phyloP scores from a whole-genome alignment of 2,329 filamentous ascomycete species.

The Paraphoma chrysanthemicola region DNA sequence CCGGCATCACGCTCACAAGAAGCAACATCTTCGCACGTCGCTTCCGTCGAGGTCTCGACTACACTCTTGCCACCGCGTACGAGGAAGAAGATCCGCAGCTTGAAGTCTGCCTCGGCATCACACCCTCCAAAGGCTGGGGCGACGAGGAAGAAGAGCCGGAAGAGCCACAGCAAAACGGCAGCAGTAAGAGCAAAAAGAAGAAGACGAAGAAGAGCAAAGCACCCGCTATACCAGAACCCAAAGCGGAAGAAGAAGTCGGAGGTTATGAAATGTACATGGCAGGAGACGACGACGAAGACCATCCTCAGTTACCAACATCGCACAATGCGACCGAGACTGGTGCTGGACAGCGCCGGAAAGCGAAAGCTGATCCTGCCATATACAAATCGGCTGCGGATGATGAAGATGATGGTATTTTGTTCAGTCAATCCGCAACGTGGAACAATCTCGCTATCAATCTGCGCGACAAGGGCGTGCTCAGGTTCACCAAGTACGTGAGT shows the following conservation, averaged over 20 bases:
- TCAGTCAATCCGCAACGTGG: slow-evolving; percentile 76
- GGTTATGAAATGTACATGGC: slow-evolving; percentile 95
- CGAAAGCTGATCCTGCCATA: slow-evolving; percentile 75
- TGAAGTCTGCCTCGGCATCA: slow-evolving; percentile 87
- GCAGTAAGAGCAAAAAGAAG: slow-evolving; percentile 13
- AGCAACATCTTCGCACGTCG: slow-evolving; percentile 82
- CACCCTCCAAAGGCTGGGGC: slow-evolving; percentile 85
- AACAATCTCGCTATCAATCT: slow-evolving; percentile 92
- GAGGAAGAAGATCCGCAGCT: slow-evolving; percentile 75
- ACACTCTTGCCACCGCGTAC: slow-evolving; percentile 89
- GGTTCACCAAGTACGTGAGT: slow-evolving; percentile 97
- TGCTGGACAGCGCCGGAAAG: slow-evolving; percentile 55
- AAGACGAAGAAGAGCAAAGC: slow-evolving; percentile 39
- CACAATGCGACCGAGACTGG: slow-evolving; percentile 48
- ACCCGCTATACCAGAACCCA: slow-evolving; percentile 18
- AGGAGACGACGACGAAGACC: slow-evolving; percentile 73
- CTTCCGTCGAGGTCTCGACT: slow-evolving; percentile 87
- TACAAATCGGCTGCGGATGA: slow-evolving; percentile 67
- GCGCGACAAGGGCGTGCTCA: slow-evolving; percentile 82
- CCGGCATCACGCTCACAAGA: slow-evolving; percentile 74
- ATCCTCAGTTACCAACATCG: slow-evolving; percentile 50
- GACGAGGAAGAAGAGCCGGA: slow-evolving; percentile 66
- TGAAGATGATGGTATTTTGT: slow-evolving; percentile 78
- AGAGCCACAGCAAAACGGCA: slow-evolving; percentile 51
- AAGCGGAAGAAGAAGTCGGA: slow-evolving; percentile 66